A percentile compares a stretch with the other conserved stretches of the same genome.
phyloP scores from a whole-genome alignment of 106 monocot species.

The Hemerocallis citrina region DNA sequence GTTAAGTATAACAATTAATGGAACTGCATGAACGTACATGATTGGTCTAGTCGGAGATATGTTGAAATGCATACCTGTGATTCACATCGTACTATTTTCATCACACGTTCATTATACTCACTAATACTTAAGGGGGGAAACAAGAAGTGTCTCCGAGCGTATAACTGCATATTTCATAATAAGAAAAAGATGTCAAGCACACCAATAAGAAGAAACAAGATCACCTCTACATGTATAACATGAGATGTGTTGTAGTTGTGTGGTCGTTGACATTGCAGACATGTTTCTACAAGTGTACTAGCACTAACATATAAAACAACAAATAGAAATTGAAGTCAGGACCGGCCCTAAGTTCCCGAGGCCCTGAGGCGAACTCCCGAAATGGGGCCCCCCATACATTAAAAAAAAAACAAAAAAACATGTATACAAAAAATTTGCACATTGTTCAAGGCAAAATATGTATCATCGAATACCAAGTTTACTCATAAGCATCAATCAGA shows the following conservation, averaged over 20 bases:
- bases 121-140: constrained; percentile 84
- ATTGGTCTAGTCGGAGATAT: background rate
- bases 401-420: too few species aligned
- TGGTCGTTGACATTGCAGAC: too few species aligned
- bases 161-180: constrained; percentile 51
- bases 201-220: background rate
- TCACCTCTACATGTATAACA: too few species aligned
- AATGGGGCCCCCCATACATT: too few species aligned
- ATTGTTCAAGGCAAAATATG: too few species aligned
- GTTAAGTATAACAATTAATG: background rate
- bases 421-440: too few species aligned
- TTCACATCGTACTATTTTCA: constrained; percentile 92
- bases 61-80: constrained; percentile 60
- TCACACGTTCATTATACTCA: constrained; percentile 87
- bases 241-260: too few species aligned
- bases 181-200: background rate
- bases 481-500: too few species aligned
- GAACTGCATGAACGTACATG: background rate
- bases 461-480: too few species aligned
- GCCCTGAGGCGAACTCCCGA: too few species aligned
- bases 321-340: background rate
- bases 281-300: too few species aligned
- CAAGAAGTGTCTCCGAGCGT: constrained; percentile 91
- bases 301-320: background rate
- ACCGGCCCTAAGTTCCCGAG: background rate